Conservation (phyloP, 164 flowering plant species). For the Pachysandra terminalis region DNA sequence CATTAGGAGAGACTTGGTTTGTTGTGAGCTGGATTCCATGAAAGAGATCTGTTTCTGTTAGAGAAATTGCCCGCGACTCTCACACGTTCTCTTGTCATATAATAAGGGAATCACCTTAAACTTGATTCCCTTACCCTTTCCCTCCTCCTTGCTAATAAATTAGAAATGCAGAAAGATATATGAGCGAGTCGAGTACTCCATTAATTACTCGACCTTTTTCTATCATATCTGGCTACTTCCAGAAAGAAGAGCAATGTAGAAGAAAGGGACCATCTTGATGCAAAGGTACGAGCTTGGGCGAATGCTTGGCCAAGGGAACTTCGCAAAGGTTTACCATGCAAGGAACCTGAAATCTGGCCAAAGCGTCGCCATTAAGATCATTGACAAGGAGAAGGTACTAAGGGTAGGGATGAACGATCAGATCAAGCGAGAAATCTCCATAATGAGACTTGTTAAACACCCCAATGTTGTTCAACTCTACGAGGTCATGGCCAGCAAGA, state of each 20-base stretch:
- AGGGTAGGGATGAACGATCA: slow-evolving; percentile 32
- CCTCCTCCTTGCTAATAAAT: no score
- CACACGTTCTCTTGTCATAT: no score
- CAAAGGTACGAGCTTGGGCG: slow-evolving; percentile 35
- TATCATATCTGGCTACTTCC: background rate
- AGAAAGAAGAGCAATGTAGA: slow-evolving; percentile 23
- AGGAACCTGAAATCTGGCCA: slow-evolving; percentile 25
- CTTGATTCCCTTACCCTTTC: no score
- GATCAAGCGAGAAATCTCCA: slow-evolving; percentile 39
- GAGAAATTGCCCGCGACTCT: no score
- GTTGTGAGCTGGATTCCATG: no score
- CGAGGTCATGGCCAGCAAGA: slow-evolving; percentile 39
- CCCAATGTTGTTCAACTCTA: slow-evolving; percentile 33
- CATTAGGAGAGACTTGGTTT: no score
- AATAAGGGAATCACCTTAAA: no score
- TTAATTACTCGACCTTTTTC: no score
- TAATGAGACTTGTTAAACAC: slow-evolving; percentile 30
- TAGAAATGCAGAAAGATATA: no score
- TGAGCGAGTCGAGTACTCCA: no score
- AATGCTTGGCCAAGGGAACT: slow-evolving; percentile 37
- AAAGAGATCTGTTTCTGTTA: no score
- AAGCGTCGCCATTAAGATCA: slow-evolving; percentile 35
- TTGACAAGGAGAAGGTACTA: slow-evolving; percentile 32
- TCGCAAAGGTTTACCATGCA: slow-evolving; percentile 36
- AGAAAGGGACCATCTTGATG: slow-evolving; percentile 26